phyloP scores from a whole-genome alignment of 2,329 filamentous ascomycete genomes.

The Neopestalotiopsis rosae region DNA sequence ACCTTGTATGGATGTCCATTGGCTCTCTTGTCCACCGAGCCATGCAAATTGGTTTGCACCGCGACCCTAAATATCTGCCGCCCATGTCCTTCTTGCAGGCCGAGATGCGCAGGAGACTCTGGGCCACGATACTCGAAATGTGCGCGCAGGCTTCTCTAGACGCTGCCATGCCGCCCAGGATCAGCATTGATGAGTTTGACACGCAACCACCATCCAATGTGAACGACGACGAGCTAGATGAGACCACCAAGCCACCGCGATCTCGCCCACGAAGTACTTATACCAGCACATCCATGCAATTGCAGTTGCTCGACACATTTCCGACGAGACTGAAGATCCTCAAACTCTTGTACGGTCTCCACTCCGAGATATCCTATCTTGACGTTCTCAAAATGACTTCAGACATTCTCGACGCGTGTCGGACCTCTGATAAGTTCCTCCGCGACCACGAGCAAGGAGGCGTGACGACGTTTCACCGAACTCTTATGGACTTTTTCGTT shows the following conservation, averaged over 20 bases:
- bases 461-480: slow-evolving; percentile 47
- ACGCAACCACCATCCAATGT: slow-evolving; percentile 42
- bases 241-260: slow-evolving; percentile 28
- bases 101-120: slow-evolving; percentile 47
- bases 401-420: slow-evolving; percentile 36
- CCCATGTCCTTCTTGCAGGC: slow-evolving; percentile 33
- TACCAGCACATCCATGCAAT: slow-evolving; percentile 38
- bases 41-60: slow-evolving; percentile 52
- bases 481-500: slow-evolving; percentile 56
- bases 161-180: slow-evolving; percentile 43
- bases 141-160: slow-evolving; percentile 44
- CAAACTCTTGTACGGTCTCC: slow-evolving; percentile 39
- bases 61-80: slow-evolving; percentile 45
- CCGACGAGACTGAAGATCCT: slow-evolving; percentile 41
- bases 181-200: slow-evolving; percentile 47
- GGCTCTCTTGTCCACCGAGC: slow-evolving; percentile 47
- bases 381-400: slow-evolving; percentile 40
- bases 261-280: slow-evolving; percentile 26
- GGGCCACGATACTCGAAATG: slow-evolving; percentile 49
- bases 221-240: slow-evolving; percentile 36
- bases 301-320: slow-evolving; percentile 41
- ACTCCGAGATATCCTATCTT: slow-evolving; percentile 39
- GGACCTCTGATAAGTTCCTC: slow-evolving; percentile 27
- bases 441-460: slow-evolving; percentile 21
- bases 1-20: slow-evolving; percentile 46